Evolutionary conservation across 495 filamentous ascomycete species (phyloP).

Genomic region (Pyronema domesticum): DNA sequence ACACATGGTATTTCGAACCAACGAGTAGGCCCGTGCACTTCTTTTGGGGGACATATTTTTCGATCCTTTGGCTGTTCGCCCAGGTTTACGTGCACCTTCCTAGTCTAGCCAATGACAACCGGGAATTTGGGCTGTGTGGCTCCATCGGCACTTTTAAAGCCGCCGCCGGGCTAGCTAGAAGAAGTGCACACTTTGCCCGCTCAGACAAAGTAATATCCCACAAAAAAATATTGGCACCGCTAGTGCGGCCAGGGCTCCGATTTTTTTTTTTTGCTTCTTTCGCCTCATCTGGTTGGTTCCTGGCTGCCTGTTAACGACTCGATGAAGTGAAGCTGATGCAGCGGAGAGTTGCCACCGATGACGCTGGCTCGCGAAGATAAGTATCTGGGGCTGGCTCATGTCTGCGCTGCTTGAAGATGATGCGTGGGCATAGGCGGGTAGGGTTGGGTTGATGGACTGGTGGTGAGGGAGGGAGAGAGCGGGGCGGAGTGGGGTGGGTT

Average conservation of each 20-base stretch:
- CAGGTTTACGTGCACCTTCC: constrained; percentile 22
- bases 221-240: not conserved
- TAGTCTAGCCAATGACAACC: constrained; percentile 23
- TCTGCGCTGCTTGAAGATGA: not conserved
- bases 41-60: not conserved
- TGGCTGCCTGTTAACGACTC: not conserved
- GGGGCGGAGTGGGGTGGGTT: no score
- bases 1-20: not conserved
- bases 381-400: not conserved
- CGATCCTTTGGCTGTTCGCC: constrained; percentile 19
- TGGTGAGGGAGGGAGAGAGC: no score
- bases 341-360: not conserved
- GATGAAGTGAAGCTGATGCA: not conserved
- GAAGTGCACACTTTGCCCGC: not conserved
- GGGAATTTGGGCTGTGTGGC: constrained; percentile 15
- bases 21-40: constrained; percentile 2
- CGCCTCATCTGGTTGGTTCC: not conserved
- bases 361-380: not conserved
- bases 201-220: not conserved
- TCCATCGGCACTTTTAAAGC: not conserved
- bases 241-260: not conserved
- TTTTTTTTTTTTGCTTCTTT: not conserved
- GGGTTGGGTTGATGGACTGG: not conserved
- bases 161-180: not conserved
- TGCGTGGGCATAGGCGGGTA: not conserved